These are phyloP conservation scores for Ehretia macrophylla DNA, from an alignment of 257 asterid species.

Conservation along the genomic window DNA sequence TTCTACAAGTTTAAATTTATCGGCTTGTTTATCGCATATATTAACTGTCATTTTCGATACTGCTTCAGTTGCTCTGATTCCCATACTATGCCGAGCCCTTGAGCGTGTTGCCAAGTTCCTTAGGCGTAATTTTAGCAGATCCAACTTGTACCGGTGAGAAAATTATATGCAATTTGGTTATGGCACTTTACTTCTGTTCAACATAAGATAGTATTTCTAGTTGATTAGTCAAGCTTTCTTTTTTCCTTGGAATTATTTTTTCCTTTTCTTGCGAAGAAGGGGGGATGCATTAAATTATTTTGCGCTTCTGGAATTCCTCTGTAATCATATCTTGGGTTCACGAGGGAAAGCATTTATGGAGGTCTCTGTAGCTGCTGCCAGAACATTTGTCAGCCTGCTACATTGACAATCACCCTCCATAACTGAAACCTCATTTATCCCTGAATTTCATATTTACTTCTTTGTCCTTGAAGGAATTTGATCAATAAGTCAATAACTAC, in stretches of 20 bases:
- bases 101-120: slow-evolving; percentile 85
- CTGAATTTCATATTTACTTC: too few species aligned
- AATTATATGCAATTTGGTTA: not conserved
- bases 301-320: too few species aligned
- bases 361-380: too few species aligned
- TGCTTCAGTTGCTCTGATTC: slow-evolving; percentile 79
- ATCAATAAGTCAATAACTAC: too few species aligned
- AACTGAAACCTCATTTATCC: too few species aligned
- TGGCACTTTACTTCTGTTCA: not conserved
- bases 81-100: slow-evolving; percentile 70
- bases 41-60: slow-evolving; percentile 1
- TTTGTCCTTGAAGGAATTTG: too few species aligned
- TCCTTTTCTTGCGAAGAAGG: not conserved
- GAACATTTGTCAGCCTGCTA: too few species aligned
- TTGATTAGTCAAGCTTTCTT: not conserved
- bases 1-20: not conserved
- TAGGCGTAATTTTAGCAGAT: slow-evolving; percentile 74
- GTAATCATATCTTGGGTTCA: too few species aligned
- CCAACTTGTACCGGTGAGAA: slow-evolving; percentile 75
- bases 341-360: too few species aligned
- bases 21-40: slow-evolving; percentile 4
- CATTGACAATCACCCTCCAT: too few species aligned
- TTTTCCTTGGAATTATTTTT: not conserved
- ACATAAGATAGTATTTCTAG: not conserved
- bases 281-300: too few species aligned